Percentiles rank a stretch among this genome's conserved stretches.
phyloP scores from a whole-genome alignment of 345 rosid genomes.

The Punica granatum region DNA sequence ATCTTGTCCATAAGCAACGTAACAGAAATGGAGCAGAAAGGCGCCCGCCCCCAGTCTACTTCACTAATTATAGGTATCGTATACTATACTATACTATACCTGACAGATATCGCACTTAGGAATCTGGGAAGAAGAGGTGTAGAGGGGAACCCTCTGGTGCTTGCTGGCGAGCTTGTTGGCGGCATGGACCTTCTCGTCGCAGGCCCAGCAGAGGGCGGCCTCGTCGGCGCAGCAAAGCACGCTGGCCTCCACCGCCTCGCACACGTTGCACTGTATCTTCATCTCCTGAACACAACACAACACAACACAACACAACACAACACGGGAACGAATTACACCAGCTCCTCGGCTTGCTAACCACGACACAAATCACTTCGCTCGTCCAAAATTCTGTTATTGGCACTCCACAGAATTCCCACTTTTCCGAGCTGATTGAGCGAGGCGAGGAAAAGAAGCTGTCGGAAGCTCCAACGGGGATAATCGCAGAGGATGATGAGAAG shows the following conservation, averaged over 20 bases:
- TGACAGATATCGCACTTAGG: constrained; percentile 97
- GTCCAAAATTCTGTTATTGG: too few relatives aligned
- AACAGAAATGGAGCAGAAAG: too few relatives aligned
- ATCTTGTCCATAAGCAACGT: too few relatives aligned
- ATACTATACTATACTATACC: too few relatives aligned
- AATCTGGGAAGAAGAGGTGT: constrained; percentile 53
- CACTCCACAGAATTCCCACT: background rate
- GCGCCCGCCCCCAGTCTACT: too few relatives aligned
- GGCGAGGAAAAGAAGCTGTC: background rate
- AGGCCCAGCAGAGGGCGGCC: constrained; percentile 90
- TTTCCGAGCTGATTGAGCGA: background rate
- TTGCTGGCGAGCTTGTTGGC: constrained; percentile 96
- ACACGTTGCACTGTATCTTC: constrained; percentile 99
- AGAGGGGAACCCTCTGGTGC: constrained; percentile 87
- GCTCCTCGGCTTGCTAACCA: background rate
- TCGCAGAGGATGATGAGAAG: background rate
- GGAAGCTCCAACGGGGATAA: too few relatives aligned
- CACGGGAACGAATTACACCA: background rate
- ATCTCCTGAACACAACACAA: constrained; percentile 15
- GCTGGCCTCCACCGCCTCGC: constrained; percentile 85
- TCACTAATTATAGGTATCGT: too few relatives aligned
- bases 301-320: background rate
- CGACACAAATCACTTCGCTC: too few relatives aligned
- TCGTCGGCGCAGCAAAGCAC: constrained; percentile 99
- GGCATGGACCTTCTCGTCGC: constrained; percentile 87